Base-by-base conservation (phyloP, 2,329 filamentous ascomycete genomes). In the Pseudocercospora pini-densiflorae region DNA sequence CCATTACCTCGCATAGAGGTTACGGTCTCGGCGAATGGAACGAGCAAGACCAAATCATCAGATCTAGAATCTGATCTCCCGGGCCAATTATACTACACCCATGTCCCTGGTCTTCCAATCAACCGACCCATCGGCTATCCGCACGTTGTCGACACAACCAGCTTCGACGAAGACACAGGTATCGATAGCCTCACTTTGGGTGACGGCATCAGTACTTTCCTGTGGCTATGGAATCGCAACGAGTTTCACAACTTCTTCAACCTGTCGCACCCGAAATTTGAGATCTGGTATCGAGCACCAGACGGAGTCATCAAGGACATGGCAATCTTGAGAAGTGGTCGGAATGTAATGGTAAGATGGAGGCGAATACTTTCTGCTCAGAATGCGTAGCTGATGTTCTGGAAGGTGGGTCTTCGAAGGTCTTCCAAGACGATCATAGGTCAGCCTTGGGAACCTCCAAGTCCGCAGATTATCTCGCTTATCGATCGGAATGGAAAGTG, bases 171-270 rank as follows among this genome's bases (percentile, higher is more conserved):
- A 33, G 45, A 53, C 29, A 62, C 60, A n/a, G 60, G 40, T 27
- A 36, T 43, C 16, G 27, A 31, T n/a, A 14, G 49, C 5, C 19
- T 62, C 6, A 36, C 27, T 3, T 62, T 53, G 9, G 60, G n/a
- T 9, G 60, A 62, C 23, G 60, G 60, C 16, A 55, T 62, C 27
- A 49, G 47, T 9, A 62, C 60, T 14, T 62, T 62, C 60, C 19
- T 62, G 36, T 62, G 60, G 60, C 14, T 33, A 9, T 62, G 60
- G 60, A 36, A 62, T 51, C 47, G 49, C 3, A 51, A 55, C n/a
- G 27, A 62, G 29, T 62, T 62, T 10, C 49, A 55, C 47, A 47
- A 36, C 10, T 62, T 62, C 60, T 62, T 62, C 49, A 51, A 62
- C 40, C 21, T 59, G 7, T 23, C 33, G 9, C 33, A 53, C 16